Evolutionary conservation across 1,284 basidiomycete species (phyloP).

Genomic region (Anthracocystis setariae): DNA sequence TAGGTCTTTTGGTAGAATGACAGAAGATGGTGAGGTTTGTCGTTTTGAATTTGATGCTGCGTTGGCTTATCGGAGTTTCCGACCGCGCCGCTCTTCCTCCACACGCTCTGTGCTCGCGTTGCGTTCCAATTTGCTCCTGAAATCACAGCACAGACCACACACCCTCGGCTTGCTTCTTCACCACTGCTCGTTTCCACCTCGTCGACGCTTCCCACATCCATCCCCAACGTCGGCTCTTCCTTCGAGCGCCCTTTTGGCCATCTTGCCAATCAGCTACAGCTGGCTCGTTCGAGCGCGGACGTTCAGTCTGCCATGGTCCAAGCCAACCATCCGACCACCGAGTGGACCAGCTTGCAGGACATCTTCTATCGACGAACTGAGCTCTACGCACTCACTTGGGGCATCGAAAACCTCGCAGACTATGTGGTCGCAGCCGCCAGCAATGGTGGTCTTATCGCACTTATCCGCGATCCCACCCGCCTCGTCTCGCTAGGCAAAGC

Average conservation of each 20-base stretch:
- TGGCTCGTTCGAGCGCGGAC: neutral
- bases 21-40: too few relatives aligned
- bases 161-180: neutral
- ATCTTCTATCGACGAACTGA: slow-evolving; percentile 75
- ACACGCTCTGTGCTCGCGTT: neutral
- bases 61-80: too few relatives aligned
- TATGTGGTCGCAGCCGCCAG: slow-evolving; percentile 83
- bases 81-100: neutral
- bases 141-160: slow-evolving; percentile 23
- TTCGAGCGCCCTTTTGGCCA: neutral
- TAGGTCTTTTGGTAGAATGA: too few relatives aligned
- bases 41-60: too few relatives aligned
- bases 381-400: slow-evolving; percentile 84
- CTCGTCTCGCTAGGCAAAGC: slow-evolving; percentile 79
- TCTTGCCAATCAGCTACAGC: neutral
- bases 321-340: slow-evolving; percentile 49
- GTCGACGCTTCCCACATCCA: neutral
- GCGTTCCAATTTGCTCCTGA: neutral
- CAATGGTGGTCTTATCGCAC: slow-evolving; percentile 86
- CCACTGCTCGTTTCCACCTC: neutral
- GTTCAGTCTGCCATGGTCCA: slow-evolving; percentile 25
- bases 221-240: neutral
- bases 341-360: slow-evolving; percentile 61
- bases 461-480: slow-evolving; percentile 86
- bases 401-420: slow-evolving; percentile 81